A percentile compares a stretch with the other conserved stretches of the same genome.
These are phyloP conservation scores for Antitrichia curtipendula DNA, from an alignment of 225 moss, liverwort and hornwort genomes.

Conservation along the genomic window DNA sequence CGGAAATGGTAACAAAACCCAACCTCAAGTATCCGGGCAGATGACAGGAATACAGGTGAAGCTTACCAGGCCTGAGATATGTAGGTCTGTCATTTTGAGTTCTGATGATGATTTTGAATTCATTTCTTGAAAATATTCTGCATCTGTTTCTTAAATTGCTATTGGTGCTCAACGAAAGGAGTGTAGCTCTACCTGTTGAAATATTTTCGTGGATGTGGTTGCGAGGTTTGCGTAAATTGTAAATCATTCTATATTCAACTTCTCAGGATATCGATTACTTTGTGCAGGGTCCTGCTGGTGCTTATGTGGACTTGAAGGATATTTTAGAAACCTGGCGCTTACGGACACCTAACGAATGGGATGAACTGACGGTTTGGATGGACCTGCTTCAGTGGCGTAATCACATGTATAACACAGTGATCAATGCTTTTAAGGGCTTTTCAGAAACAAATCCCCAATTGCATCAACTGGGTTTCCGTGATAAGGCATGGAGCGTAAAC, in stretches of 20 bases:
- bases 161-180: not conserved
- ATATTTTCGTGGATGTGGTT: not conserved
- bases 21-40: constrained; percentile 66
- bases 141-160: not conserved
- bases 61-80: not conserved
- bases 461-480: constrained; percentile 93
- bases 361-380: constrained; percentile 93
- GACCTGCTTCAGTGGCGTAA: constrained; percentile 95
- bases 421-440: constrained; percentile 83
- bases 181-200: not conserved
- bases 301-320: constrained; percentile 92
- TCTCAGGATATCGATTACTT: not conserved
- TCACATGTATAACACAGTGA: constrained; percentile 97
- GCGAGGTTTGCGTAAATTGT: not conserved
- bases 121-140: not conserved
- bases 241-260: not conserved
- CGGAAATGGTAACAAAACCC: constrained; percentile 87
- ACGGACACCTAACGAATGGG: constrained; percentile 98
- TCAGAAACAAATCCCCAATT: constrained; percentile 90
- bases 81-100: not conserved
- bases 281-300: constrained; percentile 66
- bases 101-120: not conserved
- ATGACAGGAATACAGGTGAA: constrained; percentile 64
- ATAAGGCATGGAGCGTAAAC: constrained; percentile 99
- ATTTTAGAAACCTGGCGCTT: constrained; percentile 97